Conservation (phyloP, 2,329 filamentous ascomycete genomes). For the Metarhizium robertsii region DNA sequence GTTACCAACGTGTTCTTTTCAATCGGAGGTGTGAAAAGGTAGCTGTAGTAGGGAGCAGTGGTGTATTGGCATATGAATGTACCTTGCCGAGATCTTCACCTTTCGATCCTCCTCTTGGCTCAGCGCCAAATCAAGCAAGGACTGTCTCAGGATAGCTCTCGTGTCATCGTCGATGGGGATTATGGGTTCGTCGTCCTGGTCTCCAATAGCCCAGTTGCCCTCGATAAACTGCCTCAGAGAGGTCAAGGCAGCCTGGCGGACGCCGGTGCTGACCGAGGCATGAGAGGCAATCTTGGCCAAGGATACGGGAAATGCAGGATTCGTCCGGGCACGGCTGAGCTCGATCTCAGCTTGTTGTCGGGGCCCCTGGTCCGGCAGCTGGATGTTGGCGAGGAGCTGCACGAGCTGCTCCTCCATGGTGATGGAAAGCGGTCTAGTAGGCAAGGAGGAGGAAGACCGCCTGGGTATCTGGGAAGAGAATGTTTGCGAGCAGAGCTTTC, state of each 20-base stretch:
- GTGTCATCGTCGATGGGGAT: slow-evolving; percentile 63
- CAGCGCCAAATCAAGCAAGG: slow-evolving; percentile 69
- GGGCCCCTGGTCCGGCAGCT: slow-evolving; percentile 63
- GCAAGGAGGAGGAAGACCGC: not conserved
- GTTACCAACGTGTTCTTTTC: not conserved
- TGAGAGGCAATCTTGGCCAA: slow-evolving; percentile 76
- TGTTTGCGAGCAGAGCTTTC: not conserved
- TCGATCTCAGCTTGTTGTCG: slow-evolving; percentile 82
- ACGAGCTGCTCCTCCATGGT: slow-evolving; percentile 82
- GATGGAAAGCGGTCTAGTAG: not conserved
- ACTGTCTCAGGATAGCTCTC: slow-evolving; percentile 63
- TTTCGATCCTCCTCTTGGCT: slow-evolving; percentile 69
- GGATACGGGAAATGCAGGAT: slow-evolving; percentile 65
- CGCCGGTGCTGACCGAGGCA: slow-evolving; percentile 58
- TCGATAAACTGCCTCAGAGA: slow-evolving; percentile 76
- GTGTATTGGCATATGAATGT: slow-evolving; percentile 16
- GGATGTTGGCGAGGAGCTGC: slow-evolving; percentile 77
- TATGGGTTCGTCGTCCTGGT: slow-evolving; percentile 54
- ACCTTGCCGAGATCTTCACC: slow-evolving; percentile 82
- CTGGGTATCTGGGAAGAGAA: not conserved
- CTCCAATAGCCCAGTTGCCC: slow-evolving; percentile 70
- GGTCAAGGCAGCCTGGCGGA: slow-evolving; percentile 76
- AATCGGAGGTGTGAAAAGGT: not conserved
- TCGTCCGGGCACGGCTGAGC: slow-evolving; percentile 60
- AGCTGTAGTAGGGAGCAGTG: not conserved